Evolutionary conservation across 1,284 basidiomycete species (phyloP).

Genomic region (Ustilago xerochloae): DNA sequence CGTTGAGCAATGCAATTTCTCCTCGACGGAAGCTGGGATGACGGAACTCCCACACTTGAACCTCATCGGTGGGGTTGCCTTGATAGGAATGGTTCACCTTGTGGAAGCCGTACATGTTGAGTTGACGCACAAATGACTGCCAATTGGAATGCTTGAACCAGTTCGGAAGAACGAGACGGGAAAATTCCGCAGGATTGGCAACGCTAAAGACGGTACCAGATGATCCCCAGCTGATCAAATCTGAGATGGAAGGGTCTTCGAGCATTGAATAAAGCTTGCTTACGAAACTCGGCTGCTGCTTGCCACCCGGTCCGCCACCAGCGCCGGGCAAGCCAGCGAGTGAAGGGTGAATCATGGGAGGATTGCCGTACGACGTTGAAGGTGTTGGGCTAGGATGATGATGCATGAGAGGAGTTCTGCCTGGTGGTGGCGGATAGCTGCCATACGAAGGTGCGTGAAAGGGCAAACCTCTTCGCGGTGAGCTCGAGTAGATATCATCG

Average conservation of each 20-base stretch:
- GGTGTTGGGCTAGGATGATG: slow-evolving; percentile 37
- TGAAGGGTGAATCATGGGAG: slow-evolving; percentile 57
- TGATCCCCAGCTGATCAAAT: slow-evolving; percentile 59
- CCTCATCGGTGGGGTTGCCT: slow-evolving; percentile 55
- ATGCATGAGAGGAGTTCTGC: slow-evolving; percentile 34
- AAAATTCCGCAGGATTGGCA: slow-evolving; percentile 62
- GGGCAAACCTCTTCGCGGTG: slow-evolving; percentile 32
- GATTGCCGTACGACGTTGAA: slow-evolving; percentile 46
- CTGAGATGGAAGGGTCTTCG: slow-evolving; percentile 56
- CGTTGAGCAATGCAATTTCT: slow-evolving; percentile 55
- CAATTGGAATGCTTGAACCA: slow-evolving; percentile 67
- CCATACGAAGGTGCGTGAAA: slow-evolving; percentile 26
- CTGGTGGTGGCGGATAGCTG: slow-evolving; percentile 20
- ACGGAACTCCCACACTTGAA: slow-evolving; percentile 64
- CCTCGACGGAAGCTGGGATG: slow-evolving; percentile 60
- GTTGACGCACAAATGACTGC: slow-evolving; percentile 64
- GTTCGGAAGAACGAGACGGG: slow-evolving; percentile 56
- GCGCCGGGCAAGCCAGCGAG: slow-evolving; percentile 56
- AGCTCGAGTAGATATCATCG: slow-evolving; percentile 27
- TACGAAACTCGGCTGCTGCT: slow-evolving; percentile 63
- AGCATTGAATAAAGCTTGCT: slow-evolving; percentile 64
- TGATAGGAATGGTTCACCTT: slow-evolving; percentile 65
- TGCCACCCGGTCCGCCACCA: slow-evolving; percentile 52
- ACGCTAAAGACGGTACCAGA: slow-evolving; percentile 60
- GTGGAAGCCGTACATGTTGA: slow-evolving; percentile 65